These are phyloP conservation scores for Hyaloperonospora arabidopsidis DNA, from an alignment of 352 stramenopile genomes.

Conservation along the genomic window DNA sequence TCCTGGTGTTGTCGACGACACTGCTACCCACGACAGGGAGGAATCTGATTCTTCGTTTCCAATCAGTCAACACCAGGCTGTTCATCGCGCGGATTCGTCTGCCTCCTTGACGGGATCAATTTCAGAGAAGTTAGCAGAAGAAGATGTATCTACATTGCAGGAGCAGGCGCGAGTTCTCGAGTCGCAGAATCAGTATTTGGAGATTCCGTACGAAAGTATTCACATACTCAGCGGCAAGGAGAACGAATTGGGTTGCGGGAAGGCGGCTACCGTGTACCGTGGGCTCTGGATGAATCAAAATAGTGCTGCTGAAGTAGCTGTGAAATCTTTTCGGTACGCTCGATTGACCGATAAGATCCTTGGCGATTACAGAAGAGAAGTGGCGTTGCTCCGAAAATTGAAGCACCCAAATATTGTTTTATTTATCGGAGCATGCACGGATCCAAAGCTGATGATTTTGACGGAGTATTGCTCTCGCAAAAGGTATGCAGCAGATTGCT, in stretches of 20 bases:
- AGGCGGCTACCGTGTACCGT: slow-evolving; percentile 81
- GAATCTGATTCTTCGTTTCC: slow-evolving; percentile 19
- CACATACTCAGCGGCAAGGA: slow-evolving; percentile 79
- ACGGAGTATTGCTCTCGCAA: slow-evolving; percentile 86
- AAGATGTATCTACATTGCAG: slow-evolving; percentile 66
- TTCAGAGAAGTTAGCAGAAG: slow-evolving; percentile 41
- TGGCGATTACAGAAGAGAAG: slow-evolving; percentile 78
- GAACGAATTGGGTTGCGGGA: slow-evolving; percentile 82
- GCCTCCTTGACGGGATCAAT: slow-evolving; percentile 35
- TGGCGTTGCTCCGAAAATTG: slow-evolving; percentile 77
- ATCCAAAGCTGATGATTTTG: slow-evolving; percentile 85
- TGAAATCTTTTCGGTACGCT: slow-evolving; percentile 84
- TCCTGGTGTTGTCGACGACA: slow-evolving; percentile 27
- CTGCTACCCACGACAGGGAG: slow-evolving; percentile 15
- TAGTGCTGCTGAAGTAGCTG: slow-evolving; percentile 72
- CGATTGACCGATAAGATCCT: slow-evolving; percentile 85
- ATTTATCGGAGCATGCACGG: slow-evolving; percentile 86
- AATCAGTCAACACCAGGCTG: slow-evolving; percentile 18
- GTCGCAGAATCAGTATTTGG: slow-evolving; percentile 80
- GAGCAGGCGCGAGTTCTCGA: slow-evolving; percentile 78
- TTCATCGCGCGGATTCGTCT: slow-evolving; percentile 36
- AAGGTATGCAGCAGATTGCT: slow-evolving; percentile 35
- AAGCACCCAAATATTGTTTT: slow-evolving; percentile 87
- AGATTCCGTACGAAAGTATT: slow-evolving; percentile 85
- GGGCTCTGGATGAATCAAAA: slow-evolving; percentile 83